A percentile compares a stretch with the other conserved stretches of the same genome.
Conservation (phyloP, 164 flowering plant genomes). For the Magnolia officinalis region DNA sequence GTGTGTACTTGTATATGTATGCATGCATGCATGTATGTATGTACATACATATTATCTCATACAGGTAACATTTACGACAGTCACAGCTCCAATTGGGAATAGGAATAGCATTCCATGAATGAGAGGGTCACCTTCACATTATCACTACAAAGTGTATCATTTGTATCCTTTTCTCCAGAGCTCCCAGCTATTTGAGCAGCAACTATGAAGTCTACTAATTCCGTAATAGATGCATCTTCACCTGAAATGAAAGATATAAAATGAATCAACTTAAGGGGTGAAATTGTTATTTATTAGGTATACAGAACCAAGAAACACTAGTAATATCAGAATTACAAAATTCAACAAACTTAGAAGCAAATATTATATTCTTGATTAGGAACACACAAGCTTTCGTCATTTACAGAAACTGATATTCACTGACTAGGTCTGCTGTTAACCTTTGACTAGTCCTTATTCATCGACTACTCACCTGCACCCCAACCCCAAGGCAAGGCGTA, state of each 20-base stretch:
- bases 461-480: background rate
- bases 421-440: background rate
- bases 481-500: background rate
- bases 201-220: conserved; percentile 68
- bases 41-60: too few species aligned
- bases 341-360: background rate
- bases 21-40: too few species aligned
- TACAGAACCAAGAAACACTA: too few species aligned
- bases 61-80: too few species aligned
- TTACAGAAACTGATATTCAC: background rate
- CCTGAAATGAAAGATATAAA: conserved; percentile 39
- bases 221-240: conserved; percentile 51
- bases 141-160: conserved; percentile 17
- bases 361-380: background rate
- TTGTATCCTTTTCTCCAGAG: conserved; percentile 24
- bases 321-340: background rate
- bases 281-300: background rate
- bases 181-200: conserved; percentile 62
- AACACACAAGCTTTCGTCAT: background rate
- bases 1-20: too few species aligned
- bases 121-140: conserved; percentile 2
- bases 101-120: too few species aligned
- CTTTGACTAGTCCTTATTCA: background rate
- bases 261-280: background rate
- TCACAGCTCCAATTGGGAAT: too few species aligned